Evolutionary conservation across 106 monocot genomes (phyloP).

Genomic region (Platanthera guangdongensis): DNA sequence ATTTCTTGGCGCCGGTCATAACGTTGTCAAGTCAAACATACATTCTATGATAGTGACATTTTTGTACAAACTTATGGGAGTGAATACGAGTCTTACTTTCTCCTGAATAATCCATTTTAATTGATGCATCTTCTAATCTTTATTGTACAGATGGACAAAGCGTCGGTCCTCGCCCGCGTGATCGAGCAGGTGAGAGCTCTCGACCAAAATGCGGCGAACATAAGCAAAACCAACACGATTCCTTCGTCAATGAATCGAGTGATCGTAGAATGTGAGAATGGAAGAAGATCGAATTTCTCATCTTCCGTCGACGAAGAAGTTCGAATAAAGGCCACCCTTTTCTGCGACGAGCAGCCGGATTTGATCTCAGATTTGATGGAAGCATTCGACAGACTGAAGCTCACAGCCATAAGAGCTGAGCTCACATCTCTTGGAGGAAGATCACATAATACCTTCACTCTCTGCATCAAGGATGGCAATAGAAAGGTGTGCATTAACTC

Average conservation of each 20-base stretch:
- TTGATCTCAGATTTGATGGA: slow-evolving; percentile 18
- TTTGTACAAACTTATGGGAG: too few relatives aligned
- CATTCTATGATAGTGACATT: too few relatives aligned
- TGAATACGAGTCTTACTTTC: too few relatives aligned
- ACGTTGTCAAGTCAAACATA: too few relatives aligned
- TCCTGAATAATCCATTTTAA: too few relatives aligned
- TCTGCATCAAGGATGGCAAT: slow-evolving; percentile 13
- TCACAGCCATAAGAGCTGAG: slow-evolving; percentile 24
- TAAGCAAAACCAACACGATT: slow-evolving; percentile 11
- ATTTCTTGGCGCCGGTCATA: too few relatives aligned
- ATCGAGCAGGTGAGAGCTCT: slow-evolving; percentile 39
- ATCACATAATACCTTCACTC: slow-evolving; percentile 26
- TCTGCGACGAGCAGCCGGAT: slow-evolving; percentile 45
- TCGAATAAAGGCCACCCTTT: slow-evolving; percentile 31
- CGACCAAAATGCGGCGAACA: slow-evolving; percentile 13
- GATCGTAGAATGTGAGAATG: slow-evolving; percentile 14
- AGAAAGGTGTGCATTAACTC: slow-evolving; percentile 16
- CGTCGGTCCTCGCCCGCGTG: slow-evolving; percentile 27
- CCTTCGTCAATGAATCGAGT: slow-evolving; percentile 29
- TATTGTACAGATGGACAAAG: slow-evolving; percentile 44
- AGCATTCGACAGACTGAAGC: slow-evolving; percentile 19
- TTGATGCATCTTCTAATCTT: neutral
- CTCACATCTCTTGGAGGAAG: slow-evolving; percentile 27
- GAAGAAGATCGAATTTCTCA: neutral
- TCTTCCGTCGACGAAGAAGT: neutral